phyloP scores from a whole-genome alignment of 192 early-diverging fungal species.

The Coemansia sp. region DNA sequence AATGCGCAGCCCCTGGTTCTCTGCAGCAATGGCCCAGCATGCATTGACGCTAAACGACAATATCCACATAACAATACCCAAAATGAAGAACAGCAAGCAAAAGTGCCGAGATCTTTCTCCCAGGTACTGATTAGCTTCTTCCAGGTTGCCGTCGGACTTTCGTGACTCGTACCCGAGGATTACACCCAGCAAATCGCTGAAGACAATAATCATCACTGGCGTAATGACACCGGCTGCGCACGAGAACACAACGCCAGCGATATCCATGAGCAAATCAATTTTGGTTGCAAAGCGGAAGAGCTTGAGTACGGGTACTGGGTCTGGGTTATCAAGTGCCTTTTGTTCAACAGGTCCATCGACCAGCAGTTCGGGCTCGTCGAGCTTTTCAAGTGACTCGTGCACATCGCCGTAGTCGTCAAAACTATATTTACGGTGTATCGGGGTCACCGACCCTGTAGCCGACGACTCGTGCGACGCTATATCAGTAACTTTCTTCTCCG shows the following conservation, averaged over 20 bases:
- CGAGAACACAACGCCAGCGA: constrained; percentile 51
- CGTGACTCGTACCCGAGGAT: constrained; percentile 6
- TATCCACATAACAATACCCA: constrained; percentile 43
- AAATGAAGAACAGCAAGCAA: constrained; percentile 43
- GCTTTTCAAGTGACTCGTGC: constrained; percentile 1
- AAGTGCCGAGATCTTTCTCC: constrained; percentile 35
- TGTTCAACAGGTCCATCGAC: not conserved
- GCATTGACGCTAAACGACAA: constrained; percentile 38
- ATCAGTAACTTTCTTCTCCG: not conserved
- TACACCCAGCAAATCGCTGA: constrained; percentile 17
- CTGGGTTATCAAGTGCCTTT: not conserved
- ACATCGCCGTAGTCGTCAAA: not conserved
- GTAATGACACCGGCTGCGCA: constrained; percentile 41
- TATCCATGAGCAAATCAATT: constrained; percentile 57
- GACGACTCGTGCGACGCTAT: constrained; percentile 8
- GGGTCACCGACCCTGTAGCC: constrained; percentile 4
- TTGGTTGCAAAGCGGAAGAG: constrained; percentile 73
- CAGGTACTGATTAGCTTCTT: constrained; percentile 27
- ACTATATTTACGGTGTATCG: constrained; percentile 4
- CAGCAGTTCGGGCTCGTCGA: constrained; percentile 12
- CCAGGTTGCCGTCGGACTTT: constrained; percentile 2
- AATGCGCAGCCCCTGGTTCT: constrained; percentile 72
- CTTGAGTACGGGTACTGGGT: constrained; percentile 52
- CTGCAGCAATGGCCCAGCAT: constrained; percentile 53
- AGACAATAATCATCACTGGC: constrained; percentile 34